Evolutionary conservation across 345 rosid genomes (phyloP).

Genomic region (Bruguiera sexangula): DNA sequence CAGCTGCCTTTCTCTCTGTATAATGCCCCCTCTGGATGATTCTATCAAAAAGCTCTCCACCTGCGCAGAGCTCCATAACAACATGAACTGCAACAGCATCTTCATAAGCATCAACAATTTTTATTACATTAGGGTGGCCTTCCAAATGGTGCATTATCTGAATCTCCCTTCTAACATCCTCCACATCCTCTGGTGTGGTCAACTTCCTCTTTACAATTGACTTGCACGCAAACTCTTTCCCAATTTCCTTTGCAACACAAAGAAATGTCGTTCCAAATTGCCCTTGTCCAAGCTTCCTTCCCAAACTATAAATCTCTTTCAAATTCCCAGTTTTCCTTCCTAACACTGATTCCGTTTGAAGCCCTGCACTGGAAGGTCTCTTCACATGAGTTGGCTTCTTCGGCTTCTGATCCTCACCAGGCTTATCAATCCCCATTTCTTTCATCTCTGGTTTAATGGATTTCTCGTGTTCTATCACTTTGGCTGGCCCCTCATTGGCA

Average conservation of each 20-base stretch:
- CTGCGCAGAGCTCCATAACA: conserved; percentile 91
- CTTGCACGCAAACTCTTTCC: conserved; percentile 77
- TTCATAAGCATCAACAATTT: conserved; percentile 78
- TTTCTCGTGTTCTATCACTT: conserved; percentile 21
- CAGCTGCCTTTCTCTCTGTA: conserved; percentile 78
- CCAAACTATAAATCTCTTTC: conserved; percentile 72
- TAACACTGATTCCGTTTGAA: conserved; percentile 65
- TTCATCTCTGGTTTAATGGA: conserved; percentile 21
- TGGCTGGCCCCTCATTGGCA: conserved; percentile 8
- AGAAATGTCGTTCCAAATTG: conserved; percentile 93
- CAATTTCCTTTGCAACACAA: conserved; percentile 60
- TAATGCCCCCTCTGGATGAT: conserved; percentile 91
- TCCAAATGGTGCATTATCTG: conserved; percentile 94
- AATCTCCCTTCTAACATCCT: conserved; percentile 94
- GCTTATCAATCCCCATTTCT: conserved; percentile 19
- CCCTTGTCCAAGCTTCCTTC: conserved; percentile 92
- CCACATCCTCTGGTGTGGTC: conserved; percentile 64
- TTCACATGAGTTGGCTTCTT: conserved; percentile 55
- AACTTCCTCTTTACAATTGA: conserved; percentile 80
- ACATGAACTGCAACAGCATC: conserved; percentile 87
- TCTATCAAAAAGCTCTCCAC: conserved; percentile 94
- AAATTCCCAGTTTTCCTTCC: conserved; percentile 79
- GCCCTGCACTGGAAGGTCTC: conserved; percentile 55
- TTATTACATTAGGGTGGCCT: conserved; percentile 84
- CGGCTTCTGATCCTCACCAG: conserved; percentile 29